phyloP scores from a whole-genome alignment of 179 eudicot species.

The Heliamphora ciliata region DNA sequence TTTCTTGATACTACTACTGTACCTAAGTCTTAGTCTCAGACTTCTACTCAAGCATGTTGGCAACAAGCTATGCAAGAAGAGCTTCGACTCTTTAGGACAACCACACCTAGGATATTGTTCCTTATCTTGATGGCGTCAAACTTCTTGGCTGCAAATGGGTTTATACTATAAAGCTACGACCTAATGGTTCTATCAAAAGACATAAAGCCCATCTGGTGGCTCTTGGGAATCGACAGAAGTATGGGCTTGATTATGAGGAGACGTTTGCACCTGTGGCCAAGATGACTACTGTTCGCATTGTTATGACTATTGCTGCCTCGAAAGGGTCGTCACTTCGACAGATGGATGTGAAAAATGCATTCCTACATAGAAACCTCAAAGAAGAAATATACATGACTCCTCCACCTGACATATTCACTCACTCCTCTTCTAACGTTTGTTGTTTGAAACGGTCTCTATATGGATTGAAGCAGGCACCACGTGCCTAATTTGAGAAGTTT shows the following conservation, averaged over 20 bases:
- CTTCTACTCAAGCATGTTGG: background rate
- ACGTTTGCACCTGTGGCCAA: background rate
- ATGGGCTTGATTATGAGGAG: background rate
- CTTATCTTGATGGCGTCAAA: background rate
- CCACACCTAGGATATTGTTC: background rate
- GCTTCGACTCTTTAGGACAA: background rate
- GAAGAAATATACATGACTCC: background rate
- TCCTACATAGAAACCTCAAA: too few relatives aligned
- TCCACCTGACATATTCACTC: background rate
- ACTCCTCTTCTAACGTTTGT: background rate
- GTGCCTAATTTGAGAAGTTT: constrained; percentile 15
- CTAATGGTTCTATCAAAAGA: background rate
- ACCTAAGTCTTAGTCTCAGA: too few relatives aligned
- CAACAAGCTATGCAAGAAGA: background rate
- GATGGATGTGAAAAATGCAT: background rate
- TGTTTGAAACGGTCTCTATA: background rate
- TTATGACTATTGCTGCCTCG: background rate
- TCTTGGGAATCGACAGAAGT: background rate
- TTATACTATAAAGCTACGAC: background rate
- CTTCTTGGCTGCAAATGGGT: background rate
- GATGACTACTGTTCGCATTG: background rate
- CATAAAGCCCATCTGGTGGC: background rate
- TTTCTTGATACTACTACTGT: too few relatives aligned
- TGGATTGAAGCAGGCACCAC: background rate
- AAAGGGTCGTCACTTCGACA: background rate